A percentile compares a stretch with the other conserved stretches of the same genome.
Evolutionary conservation across 208 protist species (phyloP).

Genomic region (Zelonia costaricensis): DNA sequence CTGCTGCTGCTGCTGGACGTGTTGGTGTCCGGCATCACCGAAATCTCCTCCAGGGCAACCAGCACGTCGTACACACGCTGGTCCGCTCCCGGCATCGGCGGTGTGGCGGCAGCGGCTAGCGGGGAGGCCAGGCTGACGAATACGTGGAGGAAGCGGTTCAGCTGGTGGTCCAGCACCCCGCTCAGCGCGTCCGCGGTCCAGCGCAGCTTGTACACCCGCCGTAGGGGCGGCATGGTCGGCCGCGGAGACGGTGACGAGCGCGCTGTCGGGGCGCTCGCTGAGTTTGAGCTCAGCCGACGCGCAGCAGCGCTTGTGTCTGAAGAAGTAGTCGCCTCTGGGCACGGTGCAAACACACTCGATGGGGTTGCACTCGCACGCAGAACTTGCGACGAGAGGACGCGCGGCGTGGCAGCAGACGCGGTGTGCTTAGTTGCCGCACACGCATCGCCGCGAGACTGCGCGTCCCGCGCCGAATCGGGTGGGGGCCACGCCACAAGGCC

Average conservation of each 20-base stretch:
- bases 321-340: neutral
- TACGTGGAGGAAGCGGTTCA: conserved; percentile 67
- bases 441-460: too few species aligned
- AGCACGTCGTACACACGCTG: conserved; percentile 31
- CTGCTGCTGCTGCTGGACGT: conserved; percentile 3
- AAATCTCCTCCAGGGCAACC: conserved; percentile 48
- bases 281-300: too few species aligned
- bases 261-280: neutral
- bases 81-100: neutral
- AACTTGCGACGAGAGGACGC: neutral
- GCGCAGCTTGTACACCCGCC: conserved; percentile 44
- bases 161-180: conserved; percentile 35
- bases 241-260: neutral
- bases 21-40: conserved; percentile 10
- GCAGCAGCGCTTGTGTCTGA: too few species aligned
- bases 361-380: too few species aligned
- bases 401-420: neutral
- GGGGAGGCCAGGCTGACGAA: conserved; percentile 69
- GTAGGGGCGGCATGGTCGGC: conserved; percentile 33
- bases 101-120: conserved; percentile 6
- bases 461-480: too few species aligned
- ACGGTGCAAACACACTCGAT: neutral
- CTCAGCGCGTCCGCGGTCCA: conserved; percentile 41
- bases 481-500: too few species aligned
- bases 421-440: too few species aligned